Evolutionary conservation across 345 rosid species (phyloP), one percentile per base, ranked within the genome.

Genomic region (Brassica incana): DNA sequence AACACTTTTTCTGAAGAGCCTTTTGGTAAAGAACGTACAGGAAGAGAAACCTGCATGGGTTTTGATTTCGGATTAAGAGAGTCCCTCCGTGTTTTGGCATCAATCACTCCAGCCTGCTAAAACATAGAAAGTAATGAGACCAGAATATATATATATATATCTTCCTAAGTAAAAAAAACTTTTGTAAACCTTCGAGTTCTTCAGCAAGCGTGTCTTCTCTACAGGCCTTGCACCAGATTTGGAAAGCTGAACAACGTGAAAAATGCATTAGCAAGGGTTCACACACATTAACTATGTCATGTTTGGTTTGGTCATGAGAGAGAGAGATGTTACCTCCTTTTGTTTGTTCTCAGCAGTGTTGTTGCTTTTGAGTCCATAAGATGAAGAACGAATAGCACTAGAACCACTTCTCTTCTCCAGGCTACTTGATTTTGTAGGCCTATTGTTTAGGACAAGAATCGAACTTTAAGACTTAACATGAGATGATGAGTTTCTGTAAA

Each of bases 181-280:
- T 36, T 48, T 29, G 7, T 23, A n/a, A 40, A 80, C 83, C 83
- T 80, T 80, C 76, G 80, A 18, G 68, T 58, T 70, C 63, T 65
- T 71, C 64, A 29, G 69, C 69, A 70, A 30, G 33, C 56, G 73
- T 32, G 83, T 58, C 73, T 71, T 80, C 45, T 80, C 83, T 71
- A 71, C 25, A 71, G 77, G 69, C 43, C 8, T 75, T 80, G 68
- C 73, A 65, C 56, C 67, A 56, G 72, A 20, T 72, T 75, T 80
- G 52, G 69, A 30, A 65, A 65, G 54, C 83, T 75, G 67, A 45
- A 45, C 12, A 50, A 0, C 12, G 1, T 58, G 23, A n/a, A 14
- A 35, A 76, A 43, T 65, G 64, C 5, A 64, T 80, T 5, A 74
- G 65, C 35, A 8, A 54, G 5, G 50, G 14, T 48, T 48, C 16